Base-by-base conservation (phyloP, 768 basidiomycete genomes). In the Pisolithus albus region DNA sequence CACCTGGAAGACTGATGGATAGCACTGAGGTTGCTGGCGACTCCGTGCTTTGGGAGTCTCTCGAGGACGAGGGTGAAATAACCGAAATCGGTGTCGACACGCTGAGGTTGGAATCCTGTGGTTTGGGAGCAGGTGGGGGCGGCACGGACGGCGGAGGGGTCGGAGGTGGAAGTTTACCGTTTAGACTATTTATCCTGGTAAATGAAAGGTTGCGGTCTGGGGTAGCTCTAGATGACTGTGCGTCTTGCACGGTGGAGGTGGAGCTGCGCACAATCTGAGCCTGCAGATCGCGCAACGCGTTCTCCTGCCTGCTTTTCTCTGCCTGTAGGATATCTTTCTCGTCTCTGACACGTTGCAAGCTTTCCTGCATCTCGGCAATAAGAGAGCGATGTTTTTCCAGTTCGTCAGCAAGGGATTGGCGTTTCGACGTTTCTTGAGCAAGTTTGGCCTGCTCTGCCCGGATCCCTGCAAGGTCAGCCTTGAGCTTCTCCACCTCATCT, bases 111-210 rank as follows among this genome's bases (percentile, higher is more conserved):
- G 73, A 73, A 58, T 81, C 86, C 55, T 52, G 71, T 46, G 53
- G 70, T 64, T 52, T 79, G 23, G 89, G 89, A 5, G 84, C 81
- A 16, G 88, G 89, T 19, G 89, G 89, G 1, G 93, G 93, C 10
- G 90, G 80, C 30, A 87, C 78, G 0, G 92, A 93, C 10, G 93
- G 90, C 8, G 92, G 92, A 0, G 66, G 67, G 0, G 87, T 88
- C 0, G 88, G 86, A 16, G 92, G 92, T 28, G 92, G 92, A 15
- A 88, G 78, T 68, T 92, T 93, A 26, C 81, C 71, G 39, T 86
- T 80, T 46, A 89, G 67, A 40, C 79, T 80, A 52, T 77, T 78
- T 49, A 77, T 69, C 51, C 86, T 79, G 34, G 75, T 75, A 61
- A 79, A 85, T 10, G 79, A 66, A 30, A 76, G 55, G 46, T 71